Conservation (phyloP, 163 green algal genomes). For the Volvox carteri region DNA sequence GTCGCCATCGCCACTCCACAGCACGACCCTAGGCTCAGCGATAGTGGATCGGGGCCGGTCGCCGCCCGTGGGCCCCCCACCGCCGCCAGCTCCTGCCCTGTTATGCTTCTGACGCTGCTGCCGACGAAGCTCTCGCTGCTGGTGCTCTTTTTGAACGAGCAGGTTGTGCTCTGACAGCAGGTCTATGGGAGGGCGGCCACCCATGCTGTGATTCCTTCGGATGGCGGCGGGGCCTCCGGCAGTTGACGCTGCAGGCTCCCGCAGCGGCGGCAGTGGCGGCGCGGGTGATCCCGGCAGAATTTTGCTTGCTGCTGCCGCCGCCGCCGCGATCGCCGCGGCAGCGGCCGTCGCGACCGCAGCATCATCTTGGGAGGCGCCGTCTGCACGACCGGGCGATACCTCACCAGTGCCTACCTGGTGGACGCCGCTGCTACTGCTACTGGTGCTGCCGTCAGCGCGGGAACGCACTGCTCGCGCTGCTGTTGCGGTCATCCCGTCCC, state of each 20-base stretch:
- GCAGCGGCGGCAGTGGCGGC: conserved; percentile 10
- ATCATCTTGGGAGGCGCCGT: background rate
- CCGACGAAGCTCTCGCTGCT: conserved; percentile 38
- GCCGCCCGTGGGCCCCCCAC: background rate
- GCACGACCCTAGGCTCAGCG: background rate
- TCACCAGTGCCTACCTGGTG: background rate
- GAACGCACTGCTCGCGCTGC: background rate
- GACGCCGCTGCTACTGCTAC: background rate
- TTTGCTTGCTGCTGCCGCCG: background rate
- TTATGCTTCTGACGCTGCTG: conserved; percentile 32
- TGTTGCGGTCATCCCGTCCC: background rate
- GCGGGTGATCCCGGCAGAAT: conserved; percentile 14
- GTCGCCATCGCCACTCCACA: conserved; percentile 27
- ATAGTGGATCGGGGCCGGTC: background rate
- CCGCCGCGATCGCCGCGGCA: background rate
- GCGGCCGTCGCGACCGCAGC: background rate
- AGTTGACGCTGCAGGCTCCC: background rate
- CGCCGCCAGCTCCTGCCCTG: background rate
- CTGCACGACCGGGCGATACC: background rate
- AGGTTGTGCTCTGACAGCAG: conserved; percentile 43
- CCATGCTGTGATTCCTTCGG: background rate
- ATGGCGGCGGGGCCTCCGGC: background rate
- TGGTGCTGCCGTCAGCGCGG: background rate
- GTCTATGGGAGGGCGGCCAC: conserved; percentile 12
- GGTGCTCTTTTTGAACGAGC: conserved; percentile 34